Conservation (phyloP, 1,284 basidiomycete species). For the Bjerkandera adusta region DNA sequence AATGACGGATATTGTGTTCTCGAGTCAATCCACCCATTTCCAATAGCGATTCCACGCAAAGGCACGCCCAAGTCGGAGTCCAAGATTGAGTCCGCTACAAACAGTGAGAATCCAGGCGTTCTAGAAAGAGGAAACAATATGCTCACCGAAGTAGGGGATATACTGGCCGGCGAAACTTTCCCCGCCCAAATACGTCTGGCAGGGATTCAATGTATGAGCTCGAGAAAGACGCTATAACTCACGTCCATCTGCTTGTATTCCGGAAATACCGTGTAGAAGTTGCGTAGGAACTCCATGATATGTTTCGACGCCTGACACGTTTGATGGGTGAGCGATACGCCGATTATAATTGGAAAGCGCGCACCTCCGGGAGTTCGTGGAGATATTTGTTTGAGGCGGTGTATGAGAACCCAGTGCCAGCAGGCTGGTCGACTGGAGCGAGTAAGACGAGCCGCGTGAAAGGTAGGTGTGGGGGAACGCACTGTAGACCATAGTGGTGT, state of each 20-base stretch:
- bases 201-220: constrained; percentile 10
- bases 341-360: constrained; percentile 14
- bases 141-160: constrained; percentile 89
- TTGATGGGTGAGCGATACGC: background rate
- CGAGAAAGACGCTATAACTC: too few species aligned
- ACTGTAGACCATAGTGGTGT: constrained; percentile 95
- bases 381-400: constrained; percentile 85
- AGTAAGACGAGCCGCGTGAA: too few species aligned
- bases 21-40: constrained; percentile 97
- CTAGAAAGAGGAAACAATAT: too few species aligned
- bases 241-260: constrained; percentile 85
- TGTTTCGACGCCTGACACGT: constrained; percentile 69
- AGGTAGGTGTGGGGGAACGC: constrained; percentile 29
- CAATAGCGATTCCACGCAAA: constrained; percentile 86
- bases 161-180: constrained; percentile 99
- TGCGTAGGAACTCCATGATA: constrained; percentile 80
- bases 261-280: constrained; percentile 91
- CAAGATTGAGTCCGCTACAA: constrained; percentile 77
- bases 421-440: constrained; percentile 88
- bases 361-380: constrained; percentile 73
- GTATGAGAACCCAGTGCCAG: constrained; percentile 93
- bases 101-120: background rate
- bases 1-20: constrained; percentile 88
- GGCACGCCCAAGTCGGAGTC: constrained; percentile 56
- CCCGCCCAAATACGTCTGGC: constrained; percentile 86